A percentile compares a stretch with the other conserved stretches of the same genome.
Conservation (phyloP, 805 yeast species). For the Candida glaebosa region DNA sequence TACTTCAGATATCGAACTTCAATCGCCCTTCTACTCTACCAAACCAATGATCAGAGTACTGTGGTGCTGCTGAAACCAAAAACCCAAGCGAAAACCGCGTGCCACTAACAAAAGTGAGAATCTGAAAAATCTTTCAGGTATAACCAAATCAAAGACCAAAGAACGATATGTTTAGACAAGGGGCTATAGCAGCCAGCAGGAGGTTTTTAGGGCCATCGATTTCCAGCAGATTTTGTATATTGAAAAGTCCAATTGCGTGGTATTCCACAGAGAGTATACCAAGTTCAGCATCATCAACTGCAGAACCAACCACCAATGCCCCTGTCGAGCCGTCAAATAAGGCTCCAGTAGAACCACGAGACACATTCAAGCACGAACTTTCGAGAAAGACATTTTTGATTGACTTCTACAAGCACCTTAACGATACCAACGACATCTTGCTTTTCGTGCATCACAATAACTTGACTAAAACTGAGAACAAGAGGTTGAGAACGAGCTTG, state of each 20-base stretch:
- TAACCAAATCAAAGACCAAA: too few relatives aligned
- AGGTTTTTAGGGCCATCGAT: neutral
- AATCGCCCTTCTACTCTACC: too few relatives aligned
- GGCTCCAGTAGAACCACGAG: constrained; percentile 18
- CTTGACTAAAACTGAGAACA: constrained; percentile 65
- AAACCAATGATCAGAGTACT: too few relatives aligned
- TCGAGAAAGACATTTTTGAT: constrained; percentile 85
- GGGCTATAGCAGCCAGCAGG: neutral
- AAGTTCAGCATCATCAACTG: too few relatives aligned
- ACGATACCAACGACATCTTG: constrained; percentile 65
- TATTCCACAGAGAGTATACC: too few relatives aligned
- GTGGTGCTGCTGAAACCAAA: too few relatives aligned
- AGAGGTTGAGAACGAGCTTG: constrained; percentile 58
- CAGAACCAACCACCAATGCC: constrained; percentile 6
- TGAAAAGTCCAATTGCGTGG: too few relatives aligned
- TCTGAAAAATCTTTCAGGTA: too few relatives aligned
- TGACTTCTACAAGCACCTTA: constrained; percentile 71
- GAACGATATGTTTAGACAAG: neutral
- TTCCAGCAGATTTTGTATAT: neutral
- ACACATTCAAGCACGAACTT: constrained; percentile 57
- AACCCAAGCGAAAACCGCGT: too few relatives aligned
- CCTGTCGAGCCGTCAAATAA: constrained; percentile 2
- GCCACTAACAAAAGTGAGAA: neutral
- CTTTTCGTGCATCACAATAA: constrained; percentile 85
- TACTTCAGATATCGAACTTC: too few relatives aligned